Base-by-base conservation (phyloP, 495 filamentous ascomycete species). In the Hypoxylon lienhwacheense region DNA sequence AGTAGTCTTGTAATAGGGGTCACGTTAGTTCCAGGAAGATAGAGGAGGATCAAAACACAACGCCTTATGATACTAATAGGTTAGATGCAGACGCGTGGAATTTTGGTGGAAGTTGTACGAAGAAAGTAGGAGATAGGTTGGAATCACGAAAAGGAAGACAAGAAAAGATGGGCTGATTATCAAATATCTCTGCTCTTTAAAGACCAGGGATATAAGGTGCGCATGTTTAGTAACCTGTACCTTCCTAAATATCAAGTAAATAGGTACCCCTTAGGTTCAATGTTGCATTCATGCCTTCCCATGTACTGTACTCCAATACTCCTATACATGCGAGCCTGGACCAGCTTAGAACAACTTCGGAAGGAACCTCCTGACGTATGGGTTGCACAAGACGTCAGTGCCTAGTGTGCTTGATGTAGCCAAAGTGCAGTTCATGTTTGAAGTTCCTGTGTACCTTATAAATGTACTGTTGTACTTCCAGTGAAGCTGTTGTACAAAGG, bases 41-140 rank as follows among this genome's bases (percentile, higher is more conserved):
- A 22, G 11, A 34, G 29, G 20, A 29, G 25, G 35, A 39, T 40
- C 21, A 14, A 32, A 47, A 25, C n/a, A 43, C 24, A 35, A 43
- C 22, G 24, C 8, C 3, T 41, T 47, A 44, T 46, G 55, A 39
- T 49, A 49, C 44, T 42, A 7, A 35, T 51, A 51, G 54, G 54
- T 47, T 10, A 26, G 7, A 25, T 31, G 19, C 11, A 16, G 29
- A 11, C 8, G 19, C 6, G 2, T 16, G 12, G 7, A 21, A 21
- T 25, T n/a, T 12, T 14, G 20, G 33, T 40, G 28, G 14, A 29
- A 21, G 8, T 12, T 21, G 4, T 19, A 21, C 1, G 15, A 50
- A 12, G 14, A 14, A 20, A 2, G 19, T n/a, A 28, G 8, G 16
- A 20, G 2, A 12, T 12, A 20, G 42, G 7, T 45, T 33, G 14